Percentiles rank a stretch among this genome's conserved stretches.
Evolutionary conservation across 148 eudicot genomes (phyloP).

Genomic region (Oxyria digyna): DNA sequence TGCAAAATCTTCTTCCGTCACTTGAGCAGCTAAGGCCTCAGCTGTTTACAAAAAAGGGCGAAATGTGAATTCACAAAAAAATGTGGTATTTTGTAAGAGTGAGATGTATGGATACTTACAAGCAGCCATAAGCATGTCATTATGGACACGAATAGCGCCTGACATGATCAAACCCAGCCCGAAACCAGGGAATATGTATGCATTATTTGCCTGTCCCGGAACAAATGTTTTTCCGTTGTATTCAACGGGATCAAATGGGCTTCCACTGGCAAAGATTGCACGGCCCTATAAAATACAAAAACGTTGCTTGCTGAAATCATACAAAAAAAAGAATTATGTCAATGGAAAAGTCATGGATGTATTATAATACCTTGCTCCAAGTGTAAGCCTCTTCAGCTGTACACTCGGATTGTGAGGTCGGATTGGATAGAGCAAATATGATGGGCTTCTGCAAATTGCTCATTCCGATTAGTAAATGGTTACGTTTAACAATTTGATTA

Average conservation of each 20-base stretch:
- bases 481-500: background rate
- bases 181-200: slow-evolving; percentile 94
- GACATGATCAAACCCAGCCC: slow-evolving; percentile 93
- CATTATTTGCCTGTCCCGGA: slow-evolving; percentile 97
- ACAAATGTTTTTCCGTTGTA: slow-evolving; percentile 48
- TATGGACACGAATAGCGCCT: slow-evolving; percentile 97
- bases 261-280: slow-evolving; percentile 90
- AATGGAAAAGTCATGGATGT: background rate
- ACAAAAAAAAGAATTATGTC: background rate
- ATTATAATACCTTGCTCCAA: slow-evolving; percentile 71
- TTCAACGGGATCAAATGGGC: slow-evolving; percentile 81
- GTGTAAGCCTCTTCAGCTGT: slow-evolving; percentile 94
- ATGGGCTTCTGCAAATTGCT: slow-evolving; percentile 65
- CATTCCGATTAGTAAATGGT: background rate
- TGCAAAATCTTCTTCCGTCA: slow-evolving; percentile 50
- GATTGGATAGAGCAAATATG: slow-evolving; percentile 89
- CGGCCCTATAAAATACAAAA: slow-evolving; percentile 50
- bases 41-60: slow-evolving; percentile 27
- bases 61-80: background rate
- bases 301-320: background rate
- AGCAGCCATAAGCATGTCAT: slow-evolving; percentile 96
- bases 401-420: slow-evolving; percentile 97
- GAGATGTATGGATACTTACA: slow-evolving; percentile 43
- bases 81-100: background rate
- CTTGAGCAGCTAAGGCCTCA: slow-evolving; percentile 84